A percentile compares a stretch with the other conserved stretches of the same genome.
These are phyloP conservation scores for Aspergillus costaricaensis DNA, from an alignment of 2,329 filamentous ascomycete species.

Conservation along the genomic window DNA sequence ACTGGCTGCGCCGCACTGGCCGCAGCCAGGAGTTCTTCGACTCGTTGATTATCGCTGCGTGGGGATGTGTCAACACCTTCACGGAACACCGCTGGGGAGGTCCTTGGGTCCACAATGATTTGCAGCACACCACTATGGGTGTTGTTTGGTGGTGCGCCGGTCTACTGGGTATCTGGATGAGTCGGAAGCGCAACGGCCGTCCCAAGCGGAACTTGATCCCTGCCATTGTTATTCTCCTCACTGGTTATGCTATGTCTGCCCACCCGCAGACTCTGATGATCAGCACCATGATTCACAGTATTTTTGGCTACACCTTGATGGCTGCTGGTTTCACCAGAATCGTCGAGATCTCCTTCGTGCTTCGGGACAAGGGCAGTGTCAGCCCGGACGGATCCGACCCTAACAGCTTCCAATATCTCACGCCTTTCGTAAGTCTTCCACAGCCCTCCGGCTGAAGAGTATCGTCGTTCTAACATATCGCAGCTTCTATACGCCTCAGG, in stretches of 20 bases:
- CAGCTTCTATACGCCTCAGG: constrained; percentile 88
- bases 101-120: constrained; percentile 87
- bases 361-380: constrained; percentile 69
- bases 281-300: constrained; percentile 81
- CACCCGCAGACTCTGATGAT: constrained; percentile 83
- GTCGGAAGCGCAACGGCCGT: constrained; percentile 75
- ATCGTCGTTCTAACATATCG: constrained; percentile 29
- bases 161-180: constrained; percentile 88
- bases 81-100: constrained; percentile 94
- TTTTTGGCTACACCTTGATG: constrained; percentile 97
- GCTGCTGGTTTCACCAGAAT: constrained; percentile 79
- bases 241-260: constrained; percentile 92
- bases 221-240: constrained; percentile 85
- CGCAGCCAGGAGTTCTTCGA: constrained; percentile 97
- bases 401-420: constrained; percentile 72
- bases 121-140: constrained; percentile 99
- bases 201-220: constrained; percentile 94
- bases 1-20: constrained; percentile 78
- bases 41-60: constrained; percentile 82
- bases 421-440: constrained; percentile 64
- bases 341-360: constrained; percentile 86
- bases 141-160: constrained; percentile 97
- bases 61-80: constrained; percentile 97
- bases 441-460: neutral
- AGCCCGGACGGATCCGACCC: constrained; percentile 68